phyloP scores from a whole-genome alignment of 2,329 filamentous ascomycete species.

The Colletotrichum noveboracense region DNA sequence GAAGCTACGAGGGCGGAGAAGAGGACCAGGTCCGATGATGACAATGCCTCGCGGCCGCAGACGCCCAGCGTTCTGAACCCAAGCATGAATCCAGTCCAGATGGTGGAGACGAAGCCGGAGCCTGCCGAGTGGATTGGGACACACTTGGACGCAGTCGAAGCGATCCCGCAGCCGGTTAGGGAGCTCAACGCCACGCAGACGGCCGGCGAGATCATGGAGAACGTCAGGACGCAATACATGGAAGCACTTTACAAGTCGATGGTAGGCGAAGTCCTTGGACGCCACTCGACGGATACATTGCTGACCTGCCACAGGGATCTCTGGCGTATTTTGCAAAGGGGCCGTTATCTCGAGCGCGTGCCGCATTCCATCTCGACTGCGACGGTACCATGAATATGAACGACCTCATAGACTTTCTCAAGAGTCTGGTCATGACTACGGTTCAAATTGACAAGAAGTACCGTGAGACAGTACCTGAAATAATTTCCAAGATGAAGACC shows the following conservation, averaged over 20 bases:
- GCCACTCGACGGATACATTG: constrained; percentile 26
- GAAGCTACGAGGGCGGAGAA: constrained; percentile 25
- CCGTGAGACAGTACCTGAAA: constrained; percentile 69
- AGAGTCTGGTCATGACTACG: constrained; percentile 69
- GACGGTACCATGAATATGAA: constrained; percentile 64
- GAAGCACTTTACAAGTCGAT: constrained; percentile 68
- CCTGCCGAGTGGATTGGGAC: constrained; percentile 6
- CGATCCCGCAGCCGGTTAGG: constrained; percentile 3
- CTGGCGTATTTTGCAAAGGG: constrained; percentile 86
- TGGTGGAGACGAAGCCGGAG: background rate
- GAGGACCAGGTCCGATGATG: constrained; percentile 15
- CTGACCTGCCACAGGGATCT: constrained; percentile 60
- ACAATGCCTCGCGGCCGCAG: constrained; percentile 75
- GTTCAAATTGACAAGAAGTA: constrained; percentile 81
- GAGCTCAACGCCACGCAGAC: constrained; percentile 40
- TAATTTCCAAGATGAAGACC: constrained; percentile 63
- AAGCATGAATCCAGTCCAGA: background rate
- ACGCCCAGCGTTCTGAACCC: constrained; percentile 59
- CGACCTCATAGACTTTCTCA: constrained; percentile 72
- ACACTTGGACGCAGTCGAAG: constrained; percentile 23
- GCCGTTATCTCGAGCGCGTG: constrained; percentile 75
- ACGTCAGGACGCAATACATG: constrained; percentile 62
- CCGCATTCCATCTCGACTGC: constrained; percentile 69
- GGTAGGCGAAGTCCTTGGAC: constrained; percentile 43
- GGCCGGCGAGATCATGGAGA: constrained; percentile 60